Conservation (phyloP, 2,329 filamentous ascomycete species). For the Scytalidium lignicola region DNA sequence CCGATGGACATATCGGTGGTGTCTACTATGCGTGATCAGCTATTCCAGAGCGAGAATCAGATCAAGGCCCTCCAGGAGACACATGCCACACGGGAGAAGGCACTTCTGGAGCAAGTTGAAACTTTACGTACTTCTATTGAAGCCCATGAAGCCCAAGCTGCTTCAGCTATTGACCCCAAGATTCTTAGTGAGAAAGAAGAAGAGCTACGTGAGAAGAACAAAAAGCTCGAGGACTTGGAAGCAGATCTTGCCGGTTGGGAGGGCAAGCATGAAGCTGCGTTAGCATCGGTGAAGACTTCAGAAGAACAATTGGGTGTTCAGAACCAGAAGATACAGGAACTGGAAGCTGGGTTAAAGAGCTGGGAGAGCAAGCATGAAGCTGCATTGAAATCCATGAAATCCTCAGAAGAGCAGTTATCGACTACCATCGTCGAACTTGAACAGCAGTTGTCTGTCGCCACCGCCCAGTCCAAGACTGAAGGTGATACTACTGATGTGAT, state of each 20-base stretch:
- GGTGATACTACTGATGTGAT: conserved; percentile 50
- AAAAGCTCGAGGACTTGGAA: conserved; percentile 56
- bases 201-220: conserved; percentile 27
- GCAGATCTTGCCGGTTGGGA: conserved; percentile 71
- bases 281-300: conserved; percentile 66
- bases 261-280: conserved; percentile 63
- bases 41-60: conserved; percentile 80
- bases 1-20: conserved; percentile 91
- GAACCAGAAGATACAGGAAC: conserved; percentile 43
- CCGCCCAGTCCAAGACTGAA: conserved; percentile 42
- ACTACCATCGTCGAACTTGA: conserved; percentile 72
- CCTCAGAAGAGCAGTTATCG: conserved; percentile 67
- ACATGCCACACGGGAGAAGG: conserved; percentile 68
- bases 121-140: conserved; percentile 45
- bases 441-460: conserved; percentile 38
- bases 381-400: conserved; percentile 64
- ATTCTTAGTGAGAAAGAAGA: conserved; percentile 15
- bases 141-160: conserved; percentile 12
- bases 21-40: conserved; percentile 78
- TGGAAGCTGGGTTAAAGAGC: conserved; percentile 65
- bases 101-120: conserved; percentile 68
- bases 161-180: conserved; percentile 11
- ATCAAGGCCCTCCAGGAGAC: conserved; percentile 68
- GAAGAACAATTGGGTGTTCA: conserved; percentile 21
- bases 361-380: conserved; percentile 75